These are phyloP conservation scores for Ulota crispa DNA, from an alignment of 225 moss, liverwort and hornwort species.

Conservation along the genomic window DNA sequence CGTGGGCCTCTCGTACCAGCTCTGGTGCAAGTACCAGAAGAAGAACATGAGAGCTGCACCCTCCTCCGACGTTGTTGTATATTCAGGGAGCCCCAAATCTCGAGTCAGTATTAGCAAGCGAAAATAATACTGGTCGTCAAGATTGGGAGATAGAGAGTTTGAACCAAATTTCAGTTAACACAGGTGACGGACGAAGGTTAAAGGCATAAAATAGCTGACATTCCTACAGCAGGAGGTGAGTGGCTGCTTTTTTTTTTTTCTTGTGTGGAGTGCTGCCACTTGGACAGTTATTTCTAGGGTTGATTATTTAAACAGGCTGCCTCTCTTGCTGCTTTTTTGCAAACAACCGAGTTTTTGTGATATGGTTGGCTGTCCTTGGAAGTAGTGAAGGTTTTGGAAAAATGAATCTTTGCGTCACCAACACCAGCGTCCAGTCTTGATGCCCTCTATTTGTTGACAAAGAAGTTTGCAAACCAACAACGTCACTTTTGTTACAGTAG, in stretches of 20 bases:
- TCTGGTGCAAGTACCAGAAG: slow-evolving; percentile 60
- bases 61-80: background rate
- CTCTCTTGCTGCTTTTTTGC: background rate
- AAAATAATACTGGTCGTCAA: background rate
- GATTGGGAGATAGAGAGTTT: background rate
- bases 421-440: background rate
- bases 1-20: slow-evolving; percentile 69
- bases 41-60: background rate
- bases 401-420: background rate
- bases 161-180: background rate
- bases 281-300: background rate
- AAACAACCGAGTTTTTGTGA: background rate
- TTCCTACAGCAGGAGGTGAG: background rate
- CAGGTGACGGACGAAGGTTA: background rate
- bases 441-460: background rate
- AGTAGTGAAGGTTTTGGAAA: background rate
- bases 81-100: background rate
- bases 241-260: background rate
- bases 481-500: too few species aligned
- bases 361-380: background rate
- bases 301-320: background rate
- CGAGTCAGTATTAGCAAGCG: slow-evolving; percentile 1
- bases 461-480: background rate
- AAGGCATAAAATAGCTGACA: background rate
- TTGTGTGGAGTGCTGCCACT: background rate